A percentile compares a stretch with the other conserved stretches of the same genome.
phyloP scores from a whole-genome alignment of 1,284 basidiomycete species.

The Sphaerobolus stellatus region DNA sequence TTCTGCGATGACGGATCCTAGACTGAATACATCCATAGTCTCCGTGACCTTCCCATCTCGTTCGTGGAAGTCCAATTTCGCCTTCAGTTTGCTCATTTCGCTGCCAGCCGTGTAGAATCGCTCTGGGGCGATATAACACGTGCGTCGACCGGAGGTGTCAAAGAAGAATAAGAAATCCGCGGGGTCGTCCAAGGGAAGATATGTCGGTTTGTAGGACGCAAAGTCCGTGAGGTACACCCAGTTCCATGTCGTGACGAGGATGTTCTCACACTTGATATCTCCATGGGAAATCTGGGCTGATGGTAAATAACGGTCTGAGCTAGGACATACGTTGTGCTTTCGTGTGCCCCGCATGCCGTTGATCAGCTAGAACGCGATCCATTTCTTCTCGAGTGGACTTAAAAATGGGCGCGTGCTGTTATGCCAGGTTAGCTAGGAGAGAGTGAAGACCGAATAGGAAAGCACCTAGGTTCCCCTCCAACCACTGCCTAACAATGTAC shows the following conservation, averaged over 20 bases:
- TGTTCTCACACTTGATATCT: slow-evolving; percentile 97
- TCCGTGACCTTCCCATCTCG: slow-evolving; percentile 85
- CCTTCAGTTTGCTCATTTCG: slow-evolving; percentile 63
- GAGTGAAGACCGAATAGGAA: slow-evolving; percentile 93
- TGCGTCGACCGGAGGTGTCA: slow-evolving; percentile 90
- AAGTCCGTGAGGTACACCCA: slow-evolving; percentile 97
- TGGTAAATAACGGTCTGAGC: neutral
- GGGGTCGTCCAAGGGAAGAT: slow-evolving; percentile 94
- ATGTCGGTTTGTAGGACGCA: slow-evolving; percentile 95
- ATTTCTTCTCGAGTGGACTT: slow-evolving; percentile 91
- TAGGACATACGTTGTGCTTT: neutral
- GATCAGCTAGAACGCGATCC: slow-evolving; percentile 95
- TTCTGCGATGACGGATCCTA: slow-evolving; percentile 95
- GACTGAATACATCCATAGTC: slow-evolving; percentile 97
- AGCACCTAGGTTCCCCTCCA: slow-evolving; percentile 94
- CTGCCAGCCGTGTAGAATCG: slow-evolving; percentile 83
- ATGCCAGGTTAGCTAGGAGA: no score
- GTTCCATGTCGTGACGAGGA: slow-evolving; percentile 95
- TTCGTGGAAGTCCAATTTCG: slow-evolving; percentile 49
- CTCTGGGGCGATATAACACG: slow-evolving; percentile 96
- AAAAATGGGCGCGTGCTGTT: slow-evolving; percentile 96
- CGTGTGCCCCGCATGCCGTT: slow-evolving; percentile 77
- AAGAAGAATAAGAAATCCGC: slow-evolving; percentile 98
- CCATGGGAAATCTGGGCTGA: slow-evolving; percentile 91
- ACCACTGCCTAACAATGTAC: slow-evolving; percentile 94